Conservation (phyloP, 2,329 filamentous ascomycete species). For the Torrubiellomyces zombiae region DNA sequence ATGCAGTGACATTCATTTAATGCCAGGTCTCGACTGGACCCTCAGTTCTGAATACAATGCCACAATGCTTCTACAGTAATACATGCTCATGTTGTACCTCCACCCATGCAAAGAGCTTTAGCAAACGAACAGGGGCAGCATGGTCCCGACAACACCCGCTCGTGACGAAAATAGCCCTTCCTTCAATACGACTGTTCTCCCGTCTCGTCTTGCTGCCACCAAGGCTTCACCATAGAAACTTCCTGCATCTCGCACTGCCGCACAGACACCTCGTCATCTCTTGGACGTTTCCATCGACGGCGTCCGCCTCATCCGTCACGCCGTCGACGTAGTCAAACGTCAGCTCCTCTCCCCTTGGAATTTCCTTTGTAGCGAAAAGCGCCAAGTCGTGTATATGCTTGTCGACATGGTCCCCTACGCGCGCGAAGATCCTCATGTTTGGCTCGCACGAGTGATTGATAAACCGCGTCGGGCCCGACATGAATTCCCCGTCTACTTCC, state of each 20-base stretch:
- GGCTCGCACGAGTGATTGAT: slow-evolving; percentile 73
- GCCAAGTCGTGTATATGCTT: slow-evolving; percentile 61
- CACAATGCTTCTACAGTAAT: too few species aligned
- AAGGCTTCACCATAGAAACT: slow-evolving; percentile 44
- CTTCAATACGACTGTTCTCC: too few species aligned
- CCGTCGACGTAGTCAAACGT: slow-evolving; percentile 69
- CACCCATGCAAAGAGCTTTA: too few species aligned
- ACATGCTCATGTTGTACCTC: too few species aligned
- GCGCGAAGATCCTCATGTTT: slow-evolving; percentile 63
- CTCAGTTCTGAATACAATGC: too few species aligned
- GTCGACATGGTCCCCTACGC: slow-evolving; percentile 62
- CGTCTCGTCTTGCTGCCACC: too few species aligned
- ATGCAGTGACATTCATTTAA: too few species aligned
- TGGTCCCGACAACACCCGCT: too few species aligned
- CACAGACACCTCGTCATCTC: slow-evolving; percentile 47
- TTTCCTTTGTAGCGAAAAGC: slow-evolving; percentile 54
- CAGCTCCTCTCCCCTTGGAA: slow-evolving; percentile 49
- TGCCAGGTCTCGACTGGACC: too few species aligned
- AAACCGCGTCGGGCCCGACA: slow-evolving; percentile 63
- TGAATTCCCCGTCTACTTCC: slow-evolving; percentile 56
- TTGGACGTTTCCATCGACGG: slow-evolving; percentile 20
- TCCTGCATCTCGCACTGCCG: slow-evolving; percentile 47
- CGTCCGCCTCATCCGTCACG: slow-evolving; percentile 32
- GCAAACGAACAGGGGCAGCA: too few species aligned
- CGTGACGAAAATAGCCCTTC: too few species aligned